phyloP scores from a whole-genome alignment of 305 asterid species.

The Fraxinus ornus region DNA sequence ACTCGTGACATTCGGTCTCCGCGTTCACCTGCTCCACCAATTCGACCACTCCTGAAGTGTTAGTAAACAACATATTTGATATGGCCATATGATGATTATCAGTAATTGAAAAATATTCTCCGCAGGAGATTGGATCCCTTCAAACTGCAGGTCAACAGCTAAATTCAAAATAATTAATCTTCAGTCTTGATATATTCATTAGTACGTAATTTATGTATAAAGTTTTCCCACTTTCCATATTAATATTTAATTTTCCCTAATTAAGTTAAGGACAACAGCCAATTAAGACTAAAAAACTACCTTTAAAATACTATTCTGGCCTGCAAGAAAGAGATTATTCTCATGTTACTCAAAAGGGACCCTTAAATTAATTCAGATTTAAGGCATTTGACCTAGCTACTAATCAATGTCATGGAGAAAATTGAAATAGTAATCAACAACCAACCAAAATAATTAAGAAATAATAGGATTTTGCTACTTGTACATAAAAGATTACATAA shows the following conservation, averaged over 20 bases:
- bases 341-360: too few relatives aligned
- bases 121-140: neutral
- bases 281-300: neutral
- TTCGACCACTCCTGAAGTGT: too few relatives aligned
- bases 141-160: neutral
- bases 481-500: too few relatives aligned
- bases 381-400: neutral
- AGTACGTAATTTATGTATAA: neutral
- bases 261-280: neutral
- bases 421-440: neutral
- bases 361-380: neutral
- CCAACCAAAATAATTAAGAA: neutral
- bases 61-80: neutral
- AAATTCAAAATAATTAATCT: neutral
- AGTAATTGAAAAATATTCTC: neutral
- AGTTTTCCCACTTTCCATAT: neutral
- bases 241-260: neutral
- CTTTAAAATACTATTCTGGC: slow-evolving; percentile 18
- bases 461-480: too few relatives aligned
- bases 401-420: neutral
- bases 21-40: too few relatives aligned
- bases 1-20: too few relatives aligned
- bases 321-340: slow-evolving; percentile 28
- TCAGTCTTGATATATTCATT: neutral
- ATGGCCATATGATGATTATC: neutral